Percentiles rank a stretch among this genome's conserved stretches.
Evolutionary conservation across 306 rosid species (phyloP).

Genomic region (Lotus japonicus): DNA sequence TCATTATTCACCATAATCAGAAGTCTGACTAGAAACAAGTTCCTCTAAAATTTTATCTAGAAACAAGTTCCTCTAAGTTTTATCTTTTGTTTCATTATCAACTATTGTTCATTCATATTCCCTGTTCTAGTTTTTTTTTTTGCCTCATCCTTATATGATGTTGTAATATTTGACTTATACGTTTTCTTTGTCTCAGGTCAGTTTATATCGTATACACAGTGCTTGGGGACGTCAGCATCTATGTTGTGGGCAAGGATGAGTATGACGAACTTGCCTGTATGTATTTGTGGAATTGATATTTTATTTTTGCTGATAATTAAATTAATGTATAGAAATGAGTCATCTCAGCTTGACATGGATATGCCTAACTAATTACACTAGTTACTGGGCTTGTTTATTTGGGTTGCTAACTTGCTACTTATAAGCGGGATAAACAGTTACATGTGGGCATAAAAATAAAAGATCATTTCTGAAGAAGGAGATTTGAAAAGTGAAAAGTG

Average conservation of each 20-base stretch:
- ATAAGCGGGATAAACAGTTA: background rate
- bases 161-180: background rate
- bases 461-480: background rate
- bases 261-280: constrained; percentile 83
- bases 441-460: background rate
- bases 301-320: background rate
- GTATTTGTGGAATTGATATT: constrained; percentile 23
- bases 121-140: background rate
- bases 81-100: background rate
- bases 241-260: constrained; percentile 84
- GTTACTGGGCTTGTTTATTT: background rate
- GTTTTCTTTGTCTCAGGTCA: constrained; percentile 53
- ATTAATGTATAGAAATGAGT: background rate
- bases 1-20: background rate
- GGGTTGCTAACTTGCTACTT: background rate
- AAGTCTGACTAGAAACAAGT: too few species aligned
- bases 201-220: constrained; percentile 89
- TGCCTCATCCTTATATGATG: background rate
- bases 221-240: constrained; percentile 91
- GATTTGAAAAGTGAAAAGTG: background rate
- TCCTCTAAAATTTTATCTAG: background rate
- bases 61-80: background rate
- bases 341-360: background rate
- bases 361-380: background rate
- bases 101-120: background rate